These are phyloP conservation scores for Ceratobasidium sp. DNA, from an alignment of 1,284 basidiomycete genomes.

Conservation along the genomic window DNA sequence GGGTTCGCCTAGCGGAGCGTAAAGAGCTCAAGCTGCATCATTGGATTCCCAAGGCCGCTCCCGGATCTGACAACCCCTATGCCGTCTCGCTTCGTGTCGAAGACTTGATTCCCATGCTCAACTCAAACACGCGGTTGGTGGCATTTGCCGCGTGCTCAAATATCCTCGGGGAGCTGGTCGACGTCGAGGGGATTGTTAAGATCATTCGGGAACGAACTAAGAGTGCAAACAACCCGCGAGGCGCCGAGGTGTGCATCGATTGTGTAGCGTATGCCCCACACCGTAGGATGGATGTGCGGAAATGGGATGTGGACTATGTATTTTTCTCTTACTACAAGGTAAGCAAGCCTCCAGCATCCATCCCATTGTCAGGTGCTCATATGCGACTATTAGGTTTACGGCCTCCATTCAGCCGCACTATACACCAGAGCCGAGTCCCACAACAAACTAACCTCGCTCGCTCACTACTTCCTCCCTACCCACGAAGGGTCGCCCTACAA, in stretches of 20 bases:
- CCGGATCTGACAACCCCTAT: slow-evolving; percentile 67
- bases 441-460: slow-evolving; percentile 63
- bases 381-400: slow-evolving; percentile 67
- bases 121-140: slow-evolving; percentile 72
- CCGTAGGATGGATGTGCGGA: slow-evolving; percentile 71
- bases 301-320: slow-evolving; percentile 79
- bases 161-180: slow-evolving; percentile 73
- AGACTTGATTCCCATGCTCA: slow-evolving; percentile 71
- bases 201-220: slow-evolving; percentile 60
- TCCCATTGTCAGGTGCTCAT: neutral
- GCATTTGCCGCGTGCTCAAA: slow-evolving; percentile 82
- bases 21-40: slow-evolving; percentile 67
- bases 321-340: slow-evolving; percentile 84
- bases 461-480: slow-evolving; percentile 73
- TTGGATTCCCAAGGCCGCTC: slow-evolving; percentile 55
- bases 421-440: slow-evolving; percentile 67
- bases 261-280: slow-evolving; percentile 85
- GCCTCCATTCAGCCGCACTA: slow-evolving; percentile 74
- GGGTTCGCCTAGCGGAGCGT: slow-evolving; percentile 78
- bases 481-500: slow-evolving; percentile 64
- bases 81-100: slow-evolving; percentile 68
- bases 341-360: slow-evolving; percentile 22
- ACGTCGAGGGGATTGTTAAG: slow-evolving; percentile 67
- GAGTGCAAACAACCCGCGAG: slow-evolving; percentile 60
- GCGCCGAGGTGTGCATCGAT: slow-evolving; percentile 75